Percentiles rank a stretch among this genome's conserved stretches.
Conservation (phyloP, 2,329 filamentous ascomycete species). For the Lachnellula hyalina region DNA sequence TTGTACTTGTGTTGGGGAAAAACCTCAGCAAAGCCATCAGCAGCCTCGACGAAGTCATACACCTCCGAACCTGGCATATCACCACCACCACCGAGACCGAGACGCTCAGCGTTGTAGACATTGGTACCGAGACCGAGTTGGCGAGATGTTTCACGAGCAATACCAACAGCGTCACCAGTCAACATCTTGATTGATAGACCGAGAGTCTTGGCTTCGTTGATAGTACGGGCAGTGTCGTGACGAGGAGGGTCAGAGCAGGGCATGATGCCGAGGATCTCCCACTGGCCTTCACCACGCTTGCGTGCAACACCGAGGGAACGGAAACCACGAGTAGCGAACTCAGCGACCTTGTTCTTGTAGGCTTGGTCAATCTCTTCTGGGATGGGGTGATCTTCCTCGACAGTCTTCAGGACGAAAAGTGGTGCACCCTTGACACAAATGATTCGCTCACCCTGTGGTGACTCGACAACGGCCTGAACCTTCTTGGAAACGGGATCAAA, state of each 20-base stretch:
- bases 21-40: conserved; percentile 90
- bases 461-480: conserved; percentile 78
- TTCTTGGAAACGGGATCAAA: conserved; percentile 95
- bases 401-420: conserved; percentile 79
- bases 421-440: conserved; percentile 89
- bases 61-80: conserved; percentile 92
- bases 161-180: conserved; percentile 90
- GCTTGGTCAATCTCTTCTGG: conserved; percentile 70
- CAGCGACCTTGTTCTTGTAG: conserved; percentile 89
- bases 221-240: conserved; percentile 84
- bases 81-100: conserved; percentile 83
- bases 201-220: conserved; percentile 82
- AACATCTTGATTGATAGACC: conserved; percentile 94
- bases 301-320: conserved; percentile 89
- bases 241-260: conserved; percentile 88
- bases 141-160: conserved; percentile 85
- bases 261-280: conserved; percentile 94
- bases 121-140: conserved; percentile 90
- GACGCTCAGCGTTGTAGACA: conserved; percentile 88
- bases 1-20: conserved; percentile 96
- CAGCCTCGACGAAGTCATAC: conserved; percentile 92
- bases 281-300: conserved; percentile 73
- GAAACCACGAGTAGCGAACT: conserved; percentile 90
- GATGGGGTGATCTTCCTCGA: conserved; percentile 78
- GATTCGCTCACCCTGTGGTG: conserved; percentile 76